phyloP scores from a whole-genome alignment of 179 eudicot species.

The Gypsophila paniculata region DNA sequence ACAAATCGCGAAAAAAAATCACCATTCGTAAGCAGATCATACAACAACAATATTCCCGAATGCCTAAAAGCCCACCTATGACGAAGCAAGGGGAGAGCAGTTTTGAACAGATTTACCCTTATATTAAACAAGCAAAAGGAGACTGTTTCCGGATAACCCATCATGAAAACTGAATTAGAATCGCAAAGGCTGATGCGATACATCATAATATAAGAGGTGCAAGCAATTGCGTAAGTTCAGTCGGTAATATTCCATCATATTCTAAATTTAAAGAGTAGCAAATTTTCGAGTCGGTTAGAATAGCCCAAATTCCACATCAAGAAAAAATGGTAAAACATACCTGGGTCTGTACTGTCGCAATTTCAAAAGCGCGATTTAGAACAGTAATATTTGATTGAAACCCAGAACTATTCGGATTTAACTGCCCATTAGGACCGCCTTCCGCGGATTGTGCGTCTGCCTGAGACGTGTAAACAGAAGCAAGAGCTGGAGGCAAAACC shows the following conservation, averaged over 20 bases:
- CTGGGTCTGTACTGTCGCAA: slow-evolving; percentile 85
- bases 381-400: slow-evolving; percentile 79
- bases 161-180: neutral
- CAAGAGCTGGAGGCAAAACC: slow-evolving; percentile 94
- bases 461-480: slow-evolving; percentile 74
- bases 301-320: neutral
- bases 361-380: slow-evolving; percentile 82
- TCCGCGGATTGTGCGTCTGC: slow-evolving; percentile 49
- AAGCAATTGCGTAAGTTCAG: neutral
- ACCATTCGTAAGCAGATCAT: neutral
- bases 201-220: neutral
- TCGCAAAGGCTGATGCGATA: neutral
- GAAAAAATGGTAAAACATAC: slow-evolving; percentile 27
- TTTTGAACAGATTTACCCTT: too few relatives aligned
- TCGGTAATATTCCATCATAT: too few relatives aligned
- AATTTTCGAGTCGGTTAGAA: too few relatives aligned
- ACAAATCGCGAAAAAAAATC: slow-evolving; percentile 10
- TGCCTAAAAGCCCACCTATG: too few relatives aligned
- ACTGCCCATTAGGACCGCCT: slow-evolving; percentile 43
- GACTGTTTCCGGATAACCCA: neutral
- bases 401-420: slow-evolving; percentile 66
- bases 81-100: too few relatives aligned
- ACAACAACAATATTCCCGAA: neutral
- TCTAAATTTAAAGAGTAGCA: too few relatives aligned
- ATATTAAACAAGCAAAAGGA: too few relatives aligned